Evolutionary conservation across 2,329 filamentous ascomycete species (phyloP).

Genomic region (Epichloe brachyelytri): DNA sequence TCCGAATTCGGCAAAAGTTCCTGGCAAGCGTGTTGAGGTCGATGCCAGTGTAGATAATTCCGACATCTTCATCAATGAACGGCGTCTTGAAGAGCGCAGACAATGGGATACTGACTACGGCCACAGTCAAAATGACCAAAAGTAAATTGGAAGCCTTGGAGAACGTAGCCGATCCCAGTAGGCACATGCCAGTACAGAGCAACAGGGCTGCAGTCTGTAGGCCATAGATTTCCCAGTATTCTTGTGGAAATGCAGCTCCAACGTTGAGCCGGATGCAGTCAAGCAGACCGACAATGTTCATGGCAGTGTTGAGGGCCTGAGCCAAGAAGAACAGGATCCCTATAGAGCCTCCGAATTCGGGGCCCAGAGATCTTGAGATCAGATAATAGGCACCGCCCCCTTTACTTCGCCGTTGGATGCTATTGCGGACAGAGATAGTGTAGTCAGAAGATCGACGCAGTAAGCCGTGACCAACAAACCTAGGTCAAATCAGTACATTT

Average conservation of each 20-base stretch:
- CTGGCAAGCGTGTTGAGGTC: conserved; percentile 54
- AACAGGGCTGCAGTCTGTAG: conserved; percentile 61
- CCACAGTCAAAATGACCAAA: conserved; percentile 54
- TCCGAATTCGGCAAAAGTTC: conserved; percentile 64
- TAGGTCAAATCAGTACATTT: conserved; percentile 18
- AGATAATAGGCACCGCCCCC: conserved; percentile 83
- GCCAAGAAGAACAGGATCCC: conserved; percentile 83
- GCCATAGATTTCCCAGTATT: conserved; percentile 66
- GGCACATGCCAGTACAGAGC: conserved; percentile 60
- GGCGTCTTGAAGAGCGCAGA: conserved; percentile 58
- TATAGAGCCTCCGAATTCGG: conserved; percentile 81
- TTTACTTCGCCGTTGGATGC: conserved; percentile 83
- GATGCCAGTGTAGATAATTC: conserved; percentile 68
- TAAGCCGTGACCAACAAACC: conserved; percentile 66
- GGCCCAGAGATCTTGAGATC: conserved; percentile 73
- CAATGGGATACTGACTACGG: conserved; percentile 70
- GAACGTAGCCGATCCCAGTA: conserved; percentile 70
- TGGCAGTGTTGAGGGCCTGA: conserved; percentile 73
- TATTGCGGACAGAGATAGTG: conserved; percentile 76
- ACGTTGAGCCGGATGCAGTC: conserved; percentile 72
- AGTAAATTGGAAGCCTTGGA: conserved; percentile 68
- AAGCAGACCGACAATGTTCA: conserved; percentile 78
- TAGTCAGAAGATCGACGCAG: conserved; percentile 69
- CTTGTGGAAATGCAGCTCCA: conserved; percentile 51
- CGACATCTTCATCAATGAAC: conserved; percentile 48